These are phyloP conservation scores for Naganishia liquefaciens DNA, from an alignment of 1,284 basidiomycete genomes.

Conservation along the genomic window DNA sequence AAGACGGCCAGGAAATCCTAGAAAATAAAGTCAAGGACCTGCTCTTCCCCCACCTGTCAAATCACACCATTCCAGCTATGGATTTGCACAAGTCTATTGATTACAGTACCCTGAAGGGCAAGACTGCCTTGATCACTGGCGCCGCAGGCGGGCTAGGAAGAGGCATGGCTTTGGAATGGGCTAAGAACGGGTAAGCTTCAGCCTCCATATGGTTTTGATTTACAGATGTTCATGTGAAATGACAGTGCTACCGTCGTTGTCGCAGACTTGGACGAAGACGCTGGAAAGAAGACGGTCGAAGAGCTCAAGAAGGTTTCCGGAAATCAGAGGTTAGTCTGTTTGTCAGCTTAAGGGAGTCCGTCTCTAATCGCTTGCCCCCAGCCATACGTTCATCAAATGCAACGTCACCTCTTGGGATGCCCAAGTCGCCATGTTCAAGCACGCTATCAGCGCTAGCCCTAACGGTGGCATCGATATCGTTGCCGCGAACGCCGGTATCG, in stretches of 20 bases:
- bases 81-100: constrained; percentile 29
- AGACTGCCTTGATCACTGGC: constrained; percentile 32
- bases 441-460: constrained; percentile 26
- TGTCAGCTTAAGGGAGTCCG: not conserved
- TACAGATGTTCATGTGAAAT: no score
- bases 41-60: constrained; percentile 2
- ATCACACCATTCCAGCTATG: constrained; percentile 4
- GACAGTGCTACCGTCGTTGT: constrained; percentile 31
- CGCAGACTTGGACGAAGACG: constrained; percentile 32
- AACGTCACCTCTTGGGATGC: constrained; percentile 33
- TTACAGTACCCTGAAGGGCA: constrained; percentile 28
- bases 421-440: constrained; percentile 32
- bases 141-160: constrained; percentile 31
- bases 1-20: constrained; percentile 2
- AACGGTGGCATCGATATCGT: constrained; percentile 29
- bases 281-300: constrained; percentile 27
- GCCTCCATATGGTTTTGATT: no score
- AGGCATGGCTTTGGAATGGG: constrained; percentile 33
- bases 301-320: constrained; percentile 31
- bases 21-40: constrained; percentile 20
- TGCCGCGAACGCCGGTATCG: constrained; percentile 33
- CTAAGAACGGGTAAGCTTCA: constrained; percentile 29
- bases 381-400: constrained; percentile 31
- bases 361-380: not conserved
- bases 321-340: not conserved